Conservation (phyloP, 2,329 filamentous ascomycete genomes). For the Botrytis porri region DNA sequence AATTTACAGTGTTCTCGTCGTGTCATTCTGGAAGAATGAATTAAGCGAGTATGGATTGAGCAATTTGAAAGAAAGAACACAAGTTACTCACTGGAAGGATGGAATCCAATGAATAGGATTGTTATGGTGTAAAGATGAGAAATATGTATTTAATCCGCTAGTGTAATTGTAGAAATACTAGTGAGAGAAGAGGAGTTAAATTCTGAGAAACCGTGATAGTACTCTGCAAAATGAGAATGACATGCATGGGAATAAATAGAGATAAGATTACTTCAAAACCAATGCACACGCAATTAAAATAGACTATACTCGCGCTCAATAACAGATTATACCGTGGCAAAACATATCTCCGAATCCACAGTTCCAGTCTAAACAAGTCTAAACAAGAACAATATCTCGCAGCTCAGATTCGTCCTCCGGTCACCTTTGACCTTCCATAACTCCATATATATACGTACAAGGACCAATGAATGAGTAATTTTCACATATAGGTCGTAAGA, state of each 20-base stretch:
- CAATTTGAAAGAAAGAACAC: too few relatives aligned
- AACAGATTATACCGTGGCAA: background rate
- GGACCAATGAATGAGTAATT: background rate
- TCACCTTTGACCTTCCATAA: background rate
- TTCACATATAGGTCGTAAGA: background rate
- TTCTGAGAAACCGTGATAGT: fast-evolving
- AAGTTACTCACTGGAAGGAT: too few relatives aligned
- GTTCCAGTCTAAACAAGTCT: background rate
- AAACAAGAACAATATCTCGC: background rate
- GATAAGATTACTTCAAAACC: too few relatives aligned
- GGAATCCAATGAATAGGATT: too few relatives aligned
- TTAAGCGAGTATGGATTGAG: background rate
- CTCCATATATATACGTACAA: background rate
- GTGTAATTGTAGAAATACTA: background rate
- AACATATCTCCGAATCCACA: background rate
- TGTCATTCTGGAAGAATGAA: too few relatives aligned
- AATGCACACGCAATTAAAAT: background rate
- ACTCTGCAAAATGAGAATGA: background rate
- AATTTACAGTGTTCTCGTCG: too few relatives aligned
- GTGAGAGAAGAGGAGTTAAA: background rate
- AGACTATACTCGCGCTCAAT: background rate
- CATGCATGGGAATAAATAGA: background rate
- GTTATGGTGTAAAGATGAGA: background rate
- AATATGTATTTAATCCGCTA: background rate
- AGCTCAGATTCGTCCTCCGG: background rate